Base-by-base conservation (phyloP, 176 grass and related monocot species). In the Tillandsia leiboldiana region DNA sequence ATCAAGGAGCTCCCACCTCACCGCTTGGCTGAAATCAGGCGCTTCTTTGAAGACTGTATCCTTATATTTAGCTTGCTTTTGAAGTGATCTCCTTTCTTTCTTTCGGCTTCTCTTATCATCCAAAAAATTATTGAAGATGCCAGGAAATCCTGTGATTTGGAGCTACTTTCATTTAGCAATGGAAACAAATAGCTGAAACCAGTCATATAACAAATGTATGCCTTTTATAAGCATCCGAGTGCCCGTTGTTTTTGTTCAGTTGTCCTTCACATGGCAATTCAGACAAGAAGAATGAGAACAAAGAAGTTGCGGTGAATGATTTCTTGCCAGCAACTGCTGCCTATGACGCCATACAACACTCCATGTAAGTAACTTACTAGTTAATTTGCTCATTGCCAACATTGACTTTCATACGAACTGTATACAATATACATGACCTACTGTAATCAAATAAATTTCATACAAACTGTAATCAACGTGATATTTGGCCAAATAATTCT, bases 251-350 rank as follows among this genome's bases (percentile, higher is more conserved):
- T 18, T 57, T 8, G 13, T 57, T 2, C 11, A 57, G 20, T 57
- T 58, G 50, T 62, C 53, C 69, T 69, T 12, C 59, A 52, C 33
- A 61, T 29, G 12, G 18, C 14, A 61, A 61, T 73, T 63, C 66
- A 99, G 94, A 97, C 79, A 97, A 97, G 94, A 97, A 97, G 74
- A 97, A 97, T 75, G 94, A 97, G 77, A 97, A 97, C 74, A 97
- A 97, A 81, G 86, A 97, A 67, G 94, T 97, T 1, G 94, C 94
- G 1, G 94, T 97, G 65, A 87, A 97, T 14, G 89, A 97, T 74
- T 97, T 97, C 56, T 85, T 97, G 29, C 89, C 89, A 0, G 80
- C 89, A 0, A 70, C 53, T 33, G 70, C 74, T 12, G 94, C 89
- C 71, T 90, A 71, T 65, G 84, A 93, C 42, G 94, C 80, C 77